A percentile compares a stretch with the other conserved stretches of the same genome.
Evolutionary conservation across 2,329 filamentous ascomycete genomes (phyloP).

Genomic region (Mycosphaerella arachidis): DNA sequence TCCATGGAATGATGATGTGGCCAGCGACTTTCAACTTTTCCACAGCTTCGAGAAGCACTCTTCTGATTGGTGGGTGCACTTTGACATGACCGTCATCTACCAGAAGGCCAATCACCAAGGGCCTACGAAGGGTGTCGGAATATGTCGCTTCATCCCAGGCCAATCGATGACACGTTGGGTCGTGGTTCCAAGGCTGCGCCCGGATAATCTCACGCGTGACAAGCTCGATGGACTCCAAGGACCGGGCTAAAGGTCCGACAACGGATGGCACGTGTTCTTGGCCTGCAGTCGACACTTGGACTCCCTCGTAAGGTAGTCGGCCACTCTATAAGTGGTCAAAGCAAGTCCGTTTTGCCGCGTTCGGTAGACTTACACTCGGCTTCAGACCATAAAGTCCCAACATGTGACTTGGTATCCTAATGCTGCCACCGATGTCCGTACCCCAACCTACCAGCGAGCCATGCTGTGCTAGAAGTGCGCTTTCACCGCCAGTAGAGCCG

Average conservation of each 20-base stretch:
- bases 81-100: slow-evolving; percentile 27
- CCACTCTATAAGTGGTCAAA: slow-evolving; percentile 41
- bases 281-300: slow-evolving; percentile 58
- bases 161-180: slow-evolving; percentile 39
- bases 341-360: neutral
- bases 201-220: slow-evolving; percentile 35
- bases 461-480: slow-evolving; percentile 37
- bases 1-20: slow-evolving; percentile 42
- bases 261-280: slow-evolving; percentile 62
- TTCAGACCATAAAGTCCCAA: slow-evolving; percentile 50
- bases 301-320: slow-evolving; percentile 55
- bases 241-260: slow-evolving; percentile 56
- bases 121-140: slow-evolving; percentile 3
- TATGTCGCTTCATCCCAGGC: slow-evolving; percentile 39
- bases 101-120: slow-evolving; percentile 23
- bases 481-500: slow-evolving; percentile 47
- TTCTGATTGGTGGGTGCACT: slow-evolving; percentile 22
- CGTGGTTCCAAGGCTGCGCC: slow-evolving; percentile 40
- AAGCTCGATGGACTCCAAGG: slow-evolving; percentile 46
- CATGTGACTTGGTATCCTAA: slow-evolving; percentile 47
- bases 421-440: slow-evolving; percentile 51
- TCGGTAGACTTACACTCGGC: slow-evolving; percentile 36
- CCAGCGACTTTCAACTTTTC: slow-evolving; percentile 19
- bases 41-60: slow-evolving; percentile 14
- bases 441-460: slow-evolving; percentile 47